These are phyloP conservation scores for Suhomyces xylopsoci DNA, from an alignment of 805 yeast species.

Conservation along the genomic window DNA sequence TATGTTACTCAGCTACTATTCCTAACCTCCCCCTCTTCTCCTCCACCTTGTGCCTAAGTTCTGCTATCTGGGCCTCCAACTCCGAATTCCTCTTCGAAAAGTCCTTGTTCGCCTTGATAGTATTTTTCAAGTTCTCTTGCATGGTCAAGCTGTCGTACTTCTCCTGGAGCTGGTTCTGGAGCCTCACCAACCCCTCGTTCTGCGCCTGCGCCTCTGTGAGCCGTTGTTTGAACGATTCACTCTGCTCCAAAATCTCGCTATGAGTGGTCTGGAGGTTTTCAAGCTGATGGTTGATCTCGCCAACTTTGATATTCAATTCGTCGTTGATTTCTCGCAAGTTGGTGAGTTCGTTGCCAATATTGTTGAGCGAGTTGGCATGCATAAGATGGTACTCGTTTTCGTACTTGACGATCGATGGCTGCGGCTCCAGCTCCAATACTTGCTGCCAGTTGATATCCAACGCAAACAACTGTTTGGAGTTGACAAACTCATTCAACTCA, in stretches of 20 bases:
- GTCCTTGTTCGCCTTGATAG: conserved; percentile 35
- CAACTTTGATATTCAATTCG: conserved; percentile 26
- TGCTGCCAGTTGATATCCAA: conserved; percentile 9
- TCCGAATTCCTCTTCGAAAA: conserved; percentile 23
- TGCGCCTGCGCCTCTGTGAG: conserved; percentile 7
- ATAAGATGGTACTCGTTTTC: conserved; percentile 39
- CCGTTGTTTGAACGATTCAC: conserved; percentile 20
- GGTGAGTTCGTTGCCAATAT: conserved; percentile 35
- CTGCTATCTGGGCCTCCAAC: conserved; percentile 32
- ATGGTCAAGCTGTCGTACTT: conserved; percentile 15
- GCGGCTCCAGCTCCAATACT: conserved; percentile 9
- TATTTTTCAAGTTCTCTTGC: conserved; percentile 18
- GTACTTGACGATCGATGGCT: conserved; percentile 28
- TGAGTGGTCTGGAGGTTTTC: conserved; percentile 33
- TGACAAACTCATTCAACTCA: conserved; percentile 20
- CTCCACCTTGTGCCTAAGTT: conserved; percentile 22
- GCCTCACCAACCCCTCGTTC: conserved; percentile 5
- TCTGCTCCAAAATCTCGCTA: conserved; percentile 34
- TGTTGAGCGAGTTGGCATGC: conserved; percentile 35
- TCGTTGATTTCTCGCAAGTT: conserved; percentile 38
- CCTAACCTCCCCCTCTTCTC: conserved; percentile 25
- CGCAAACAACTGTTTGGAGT: conserved; percentile 16
- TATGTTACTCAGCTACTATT: conserved; percentile 3
- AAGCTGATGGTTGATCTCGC: conserved; percentile 26
- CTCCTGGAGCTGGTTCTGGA: conserved; percentile 8